Base-by-base conservation (phyloP, 148 eudicot species). In the Fagopyrum tataricum region DNA sequence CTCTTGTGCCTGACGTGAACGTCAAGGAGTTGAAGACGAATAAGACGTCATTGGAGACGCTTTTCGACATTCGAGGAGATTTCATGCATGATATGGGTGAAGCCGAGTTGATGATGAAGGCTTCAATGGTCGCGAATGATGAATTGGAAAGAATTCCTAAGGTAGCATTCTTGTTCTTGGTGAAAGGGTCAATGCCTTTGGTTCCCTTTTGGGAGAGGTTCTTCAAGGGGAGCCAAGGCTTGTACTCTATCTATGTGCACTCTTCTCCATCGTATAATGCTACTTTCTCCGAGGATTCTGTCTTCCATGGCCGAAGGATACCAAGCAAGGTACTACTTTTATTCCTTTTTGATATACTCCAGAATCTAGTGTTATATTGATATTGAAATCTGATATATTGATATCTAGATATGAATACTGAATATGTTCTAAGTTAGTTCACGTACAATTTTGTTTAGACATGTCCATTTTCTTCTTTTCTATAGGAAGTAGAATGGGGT, bases 271-370 rank as follows among this genome's bases (percentile, higher is more conserved):
- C 74, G 21, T 86, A 64, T 72, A 81, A 86, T 68, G 70, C 67
- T 11, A 75, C 42, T 14, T 75, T 83, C 9, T 73, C 83, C 13
- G 0, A 46, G 6, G 75, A 79, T 66, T 85, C 91, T n/a, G 91
- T 83, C 2, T 87, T 87, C 46, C 76, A 56, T 78, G 87, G 84
- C 40, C 78, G 91, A 23, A 67, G 85, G 74, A 85, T 87, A 44
- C 91, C 87, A 12, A 83, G 91, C 91, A 87, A 87, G 89, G 91
- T 86, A 62, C 15, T n/a, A n/a, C n/a, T n/a, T n/a, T n/a, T n/a
- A n/a, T n/a, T n/a, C n/a, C n/a, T n/a, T n/a, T n/a, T n/a, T n/a
- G n/a, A n/a, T n/a, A n/a, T n/a, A n/a, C n/a, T n/a, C n/a, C n/a
- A n/a, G n/a, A n/a, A n/a, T n/a, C n/a, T n/a, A n/a, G n/a, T n/a